These are phyloP conservation scores for Amesomyces nigricolor DNA, from an alignment of 2,329 filamentous ascomycete species.

Conservation along the genomic window DNA sequence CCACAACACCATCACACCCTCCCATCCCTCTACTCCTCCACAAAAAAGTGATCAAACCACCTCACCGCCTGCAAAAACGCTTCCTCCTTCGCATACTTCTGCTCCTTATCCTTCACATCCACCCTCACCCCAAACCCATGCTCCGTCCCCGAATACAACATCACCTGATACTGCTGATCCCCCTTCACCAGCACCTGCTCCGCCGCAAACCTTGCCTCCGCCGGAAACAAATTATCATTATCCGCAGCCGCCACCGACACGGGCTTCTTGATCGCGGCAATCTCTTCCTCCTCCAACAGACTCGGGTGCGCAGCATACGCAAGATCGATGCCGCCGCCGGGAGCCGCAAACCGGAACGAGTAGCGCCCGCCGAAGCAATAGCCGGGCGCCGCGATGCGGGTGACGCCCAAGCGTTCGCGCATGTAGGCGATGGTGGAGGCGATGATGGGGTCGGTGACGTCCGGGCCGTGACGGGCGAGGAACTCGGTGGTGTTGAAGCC, in stretches of 20 bases:
- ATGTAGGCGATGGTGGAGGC: slow-evolving; percentile 42
- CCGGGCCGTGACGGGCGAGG: slow-evolving; percentile 36
- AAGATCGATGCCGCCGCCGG: slow-evolving; percentile 48
- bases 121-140: slow-evolving; percentile 72
- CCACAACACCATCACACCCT: too few relatives aligned
- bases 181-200: slow-evolving; percentile 54
- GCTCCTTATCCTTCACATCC: slow-evolving; percentile 45
- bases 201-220: slow-evolving; percentile 48
- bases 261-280: slow-evolving; percentile 51
- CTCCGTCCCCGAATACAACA: slow-evolving; percentile 59
- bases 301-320: slow-evolving; percentile 62
- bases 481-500: slow-evolving; percentile 41
- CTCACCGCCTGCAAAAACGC: slow-evolving; percentile 69
- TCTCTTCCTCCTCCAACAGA: slow-evolving; percentile 54
- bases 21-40: neutral
- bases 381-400: slow-evolving; percentile 51
- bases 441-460: slow-evolving; percentile 43
- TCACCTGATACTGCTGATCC: slow-evolving; percentile 59
- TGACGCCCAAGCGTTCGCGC: slow-evolving; percentile 42
- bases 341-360: slow-evolving; percentile 47
- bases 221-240: slow-evolving; percentile 54
- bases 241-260: slow-evolving; percentile 59
- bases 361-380: slow-evolving; percentile 63
- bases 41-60: slow-evolving; percentile 59
- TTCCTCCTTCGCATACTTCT: slow-evolving; percentile 69